Percentiles rank a stretch among this genome's conserved stretches.
Conservation (phyloP, 139 green algal genomes). For the Asterochloris sp. region DNA sequence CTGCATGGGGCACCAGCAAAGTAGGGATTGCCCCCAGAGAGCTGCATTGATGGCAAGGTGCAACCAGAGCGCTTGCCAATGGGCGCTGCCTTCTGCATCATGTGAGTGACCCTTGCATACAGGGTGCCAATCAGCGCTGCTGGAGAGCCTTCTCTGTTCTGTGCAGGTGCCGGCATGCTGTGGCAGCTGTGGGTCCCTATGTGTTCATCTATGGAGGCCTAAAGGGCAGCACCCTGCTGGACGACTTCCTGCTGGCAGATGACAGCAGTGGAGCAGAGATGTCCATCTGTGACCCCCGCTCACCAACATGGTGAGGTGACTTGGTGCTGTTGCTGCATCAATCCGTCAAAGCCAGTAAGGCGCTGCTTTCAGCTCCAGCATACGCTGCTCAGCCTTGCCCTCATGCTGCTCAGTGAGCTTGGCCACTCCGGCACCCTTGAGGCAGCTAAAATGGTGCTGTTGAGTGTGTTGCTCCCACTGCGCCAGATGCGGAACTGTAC, state of each 20-base stretch:
- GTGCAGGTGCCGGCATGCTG: constrained; percentile 72
- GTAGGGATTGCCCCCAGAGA: too few species aligned
- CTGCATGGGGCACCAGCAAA: too few species aligned
- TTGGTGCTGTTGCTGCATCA: neutral
- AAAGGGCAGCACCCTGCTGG: constrained; percentile 75
- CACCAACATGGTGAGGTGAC: constrained; percentile 48
- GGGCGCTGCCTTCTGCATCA: too few species aligned
- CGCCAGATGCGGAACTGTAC: neutral
- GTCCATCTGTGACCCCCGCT: constrained; percentile 76
- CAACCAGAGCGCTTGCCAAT: too few species aligned
- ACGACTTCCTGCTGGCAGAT: constrained; percentile 77
- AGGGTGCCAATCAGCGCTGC: too few species aligned
- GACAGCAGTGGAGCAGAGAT: constrained; percentile 75
- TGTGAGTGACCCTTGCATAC: too few species aligned
- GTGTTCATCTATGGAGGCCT: constrained; percentile 97
- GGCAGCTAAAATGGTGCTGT: neutral
- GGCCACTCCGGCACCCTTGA: neutral
- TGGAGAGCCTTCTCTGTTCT: neutral
- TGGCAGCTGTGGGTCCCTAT: constrained; percentile 81
- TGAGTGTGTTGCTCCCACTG: neutral
- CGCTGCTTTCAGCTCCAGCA: too few species aligned
- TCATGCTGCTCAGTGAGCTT: neutral
- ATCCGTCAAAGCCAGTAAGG: too few species aligned
- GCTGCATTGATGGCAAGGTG: too few species aligned
- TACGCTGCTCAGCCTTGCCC: too few species aligned